Evolutionary conservation across 2,329 filamentous ascomycete species (phyloP), one percentile per base, ranked within the genome.

Genomic region (Dactylellina leptospora): DNA sequence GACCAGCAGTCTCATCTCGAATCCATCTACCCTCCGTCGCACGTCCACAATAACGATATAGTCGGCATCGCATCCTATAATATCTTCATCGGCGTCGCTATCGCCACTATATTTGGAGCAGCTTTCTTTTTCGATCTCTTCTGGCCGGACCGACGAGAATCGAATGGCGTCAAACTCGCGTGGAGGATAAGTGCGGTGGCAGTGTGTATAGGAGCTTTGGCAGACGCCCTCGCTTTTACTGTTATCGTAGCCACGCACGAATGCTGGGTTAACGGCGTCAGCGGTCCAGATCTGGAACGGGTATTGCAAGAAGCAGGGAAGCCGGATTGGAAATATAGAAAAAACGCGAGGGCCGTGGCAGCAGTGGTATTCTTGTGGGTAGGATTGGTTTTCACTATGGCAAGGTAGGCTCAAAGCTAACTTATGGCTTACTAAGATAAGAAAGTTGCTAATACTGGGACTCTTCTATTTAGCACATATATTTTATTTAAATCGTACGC

Each of bases 41-140:
- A 79, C 4, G 80, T 85, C 11, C 81, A 84, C 77, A 86, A 86
- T 76, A 82, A 86, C 77, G 81, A 85, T 75, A 85, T 84, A 72
- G 78, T 87, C 72, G 84, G 84, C 23, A 82, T 84, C 6, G 83
- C 82, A 0, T 83, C 82, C 1, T 87, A 83, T 79, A 86, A 87
- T 76, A 85, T 87, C 75, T 86, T 85, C 73, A 82, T 84, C 5
- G 85, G 85, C 18, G 80, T 87, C 28, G 84, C 82, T 16, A 82
- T 86, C 6, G 85, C 85, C 11, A 84, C 82, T 47, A 83, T 87
- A 75, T 87, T 87, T 75, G 85, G 85, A 20, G 82, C 82, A 0
- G 85, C 82, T 0, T 87, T 87, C 80, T 86, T 87, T 80, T 86
- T 87, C 78, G 85, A 87, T 75, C 81, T 87, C 2, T 86, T 86